These are phyloP conservation scores for Hypericum perforatum DNA, from an alignment of 345 rosid genomes.

Conservation along the genomic window DNA sequence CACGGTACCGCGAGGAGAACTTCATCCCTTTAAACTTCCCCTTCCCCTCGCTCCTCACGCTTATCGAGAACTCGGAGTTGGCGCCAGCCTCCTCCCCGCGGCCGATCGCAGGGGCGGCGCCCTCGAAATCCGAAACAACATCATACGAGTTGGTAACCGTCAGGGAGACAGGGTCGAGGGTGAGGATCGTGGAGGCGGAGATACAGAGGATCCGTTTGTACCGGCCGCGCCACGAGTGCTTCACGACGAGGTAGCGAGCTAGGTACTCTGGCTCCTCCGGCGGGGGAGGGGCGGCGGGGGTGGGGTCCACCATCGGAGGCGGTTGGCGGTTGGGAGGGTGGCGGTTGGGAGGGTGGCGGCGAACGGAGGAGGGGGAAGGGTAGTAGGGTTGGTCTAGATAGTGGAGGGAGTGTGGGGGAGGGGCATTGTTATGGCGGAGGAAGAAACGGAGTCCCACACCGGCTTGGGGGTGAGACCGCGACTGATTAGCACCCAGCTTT, in stretches of 20 bases:
- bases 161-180: constrained; percentile 77
- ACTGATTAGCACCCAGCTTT: constrained; percentile 98
- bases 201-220: constrained; percentile 89
- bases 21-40: constrained; percentile 78
- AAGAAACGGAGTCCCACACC: constrained; percentile 67
- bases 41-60: constrained; percentile 78
- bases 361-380: constrained; percentile 37
- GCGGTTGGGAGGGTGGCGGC: constrained; percentile 25
- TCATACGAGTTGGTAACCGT: constrained; percentile 73
- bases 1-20: constrained; percentile 70
- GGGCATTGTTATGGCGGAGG: constrained; percentile 52
- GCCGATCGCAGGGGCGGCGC: constrained; percentile 54
- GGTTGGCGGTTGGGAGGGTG: constrained; percentile 6
- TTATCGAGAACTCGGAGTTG: constrained; percentile 54
- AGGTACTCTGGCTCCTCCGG: constrained; percentile 90
- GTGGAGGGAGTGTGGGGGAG: constrained; percentile 50
- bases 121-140: constrained; percentile 56
- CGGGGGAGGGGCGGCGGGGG: constrained; percentile 19
- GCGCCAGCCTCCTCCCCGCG: constrained; percentile 52
- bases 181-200: constrained; percentile 48
- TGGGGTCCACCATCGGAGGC: constrained; percentile 35
- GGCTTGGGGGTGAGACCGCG: constrained; percentile 55
- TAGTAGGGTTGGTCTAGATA: constrained; percentile 28
- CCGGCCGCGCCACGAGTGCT: constrained; percentile 98
- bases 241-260: constrained; percentile 70